These are phyloP conservation scores for Ganoderma meredithae DNA, from an alignment of 1,284 basidiomycete species.

Conservation along the genomic window DNA sequence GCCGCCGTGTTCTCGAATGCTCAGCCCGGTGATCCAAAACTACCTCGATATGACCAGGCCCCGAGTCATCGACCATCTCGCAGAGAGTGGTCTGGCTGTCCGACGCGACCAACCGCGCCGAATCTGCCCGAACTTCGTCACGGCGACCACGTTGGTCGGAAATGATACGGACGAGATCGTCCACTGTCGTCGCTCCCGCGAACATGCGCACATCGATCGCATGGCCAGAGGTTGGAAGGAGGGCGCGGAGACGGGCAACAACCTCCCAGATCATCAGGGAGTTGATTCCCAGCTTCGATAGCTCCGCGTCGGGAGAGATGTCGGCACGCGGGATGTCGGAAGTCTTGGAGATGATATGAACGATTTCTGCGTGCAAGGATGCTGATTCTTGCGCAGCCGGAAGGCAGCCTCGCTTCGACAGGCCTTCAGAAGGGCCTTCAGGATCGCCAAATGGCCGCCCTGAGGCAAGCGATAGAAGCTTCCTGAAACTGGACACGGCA, in stretches of 20 bases:
- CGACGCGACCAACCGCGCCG: conserved; percentile 22
- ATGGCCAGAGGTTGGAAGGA: conserved; percentile 42
- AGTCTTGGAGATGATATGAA: conserved; percentile 49
- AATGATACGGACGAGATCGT: conserved; percentile 38
- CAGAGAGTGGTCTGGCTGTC: conserved; percentile 33
- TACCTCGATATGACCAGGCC: conserved; percentile 54
- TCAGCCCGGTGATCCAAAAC: conserved; percentile 43
- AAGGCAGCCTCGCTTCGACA: neutral
- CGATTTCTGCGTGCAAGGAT: neutral
- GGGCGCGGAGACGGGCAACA: conserved; percentile 44
- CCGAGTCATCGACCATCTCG: conserved; percentile 39
- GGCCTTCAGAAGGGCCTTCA: neutral
- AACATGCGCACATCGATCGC: conserved; percentile 45
- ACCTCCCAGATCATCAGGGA: conserved; percentile 66
- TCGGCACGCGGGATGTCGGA: conserved; percentile 47
- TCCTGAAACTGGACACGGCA: neutral
- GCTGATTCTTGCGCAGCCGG: neutral
- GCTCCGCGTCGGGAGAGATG: conserved; percentile 45
- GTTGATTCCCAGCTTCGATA: conserved; percentile 59
- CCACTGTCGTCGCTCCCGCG: conserved; percentile 47
- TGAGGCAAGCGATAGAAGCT: neutral
- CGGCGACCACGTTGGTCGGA: conserved; percentile 31
- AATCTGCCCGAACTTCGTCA: neutral
- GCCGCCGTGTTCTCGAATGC: conserved; percentile 39
- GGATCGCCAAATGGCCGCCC: conserved; percentile 48